Evolutionary conservation across 345 rosid species (phyloP), one percentile per base, ranked within the genome.

Genomic region (Salix dunnii): DNA sequence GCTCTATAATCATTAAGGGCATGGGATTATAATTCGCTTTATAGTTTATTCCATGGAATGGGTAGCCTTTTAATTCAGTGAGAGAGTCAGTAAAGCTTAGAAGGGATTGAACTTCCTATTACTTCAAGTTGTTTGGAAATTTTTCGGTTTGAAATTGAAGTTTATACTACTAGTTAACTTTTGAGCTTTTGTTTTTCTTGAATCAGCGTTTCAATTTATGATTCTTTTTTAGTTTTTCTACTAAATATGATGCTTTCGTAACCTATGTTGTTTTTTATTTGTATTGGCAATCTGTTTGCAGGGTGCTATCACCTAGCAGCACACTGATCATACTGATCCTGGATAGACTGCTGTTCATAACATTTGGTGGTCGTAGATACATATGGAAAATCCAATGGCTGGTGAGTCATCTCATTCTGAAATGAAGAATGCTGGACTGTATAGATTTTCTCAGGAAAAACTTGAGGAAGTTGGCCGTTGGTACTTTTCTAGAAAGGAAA

Each of bases 401-500:
- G 77, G 80, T 49, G 83, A 80, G 18, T 53, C 80, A 55, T 75
- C 82, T 18, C 71, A 70, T 73, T 84, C 80, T 71, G 90, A 81
- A 77, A 82, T 84, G 58, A 51, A 18, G 2, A 20, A 51, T 51
- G 10, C n/a, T 12, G 81, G 88, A 28, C 74, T 79, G 55, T 86
- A 88, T 9, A 85, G 85, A 83, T 81, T 51, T 80, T 85, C 89
- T 42, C 82, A 79, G 70, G 94, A 91, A 25, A 85, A 77, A 73
- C 84, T 81, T 35, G 97, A 89, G 63, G 97, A 89, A 74, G 88
- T 49, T 20, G 86, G 87, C 23, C 88, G 91, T 5, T 96, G 99
- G 99, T 96, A 96, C 87, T 86, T 93, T 83, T 88, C 86, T 6
- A 88, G 97, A 74, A 93, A 87, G 82, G 98, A 96, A 79, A 91